phyloP scores from a whole-genome alignment of 352 stramenopile genomes.

The Globisporangium cylindrosporum region DNA sequence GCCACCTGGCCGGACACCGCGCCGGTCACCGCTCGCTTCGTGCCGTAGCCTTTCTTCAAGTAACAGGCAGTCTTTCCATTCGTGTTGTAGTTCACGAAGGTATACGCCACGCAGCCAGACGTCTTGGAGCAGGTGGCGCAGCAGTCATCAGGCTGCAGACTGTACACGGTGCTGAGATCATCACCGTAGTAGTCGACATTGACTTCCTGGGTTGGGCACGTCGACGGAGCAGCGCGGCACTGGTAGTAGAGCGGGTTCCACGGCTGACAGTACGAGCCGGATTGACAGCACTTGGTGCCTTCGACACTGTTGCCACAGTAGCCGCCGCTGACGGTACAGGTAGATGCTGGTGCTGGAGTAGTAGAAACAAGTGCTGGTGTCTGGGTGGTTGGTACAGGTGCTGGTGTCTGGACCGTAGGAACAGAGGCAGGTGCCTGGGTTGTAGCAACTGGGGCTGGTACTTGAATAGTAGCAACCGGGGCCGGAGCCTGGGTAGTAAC shows the following conservation, averaged over 20 bases:
- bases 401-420: no score
- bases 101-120: slow-evolving; percentile 11
- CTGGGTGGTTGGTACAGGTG: no score
- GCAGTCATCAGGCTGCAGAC: slow-evolving; percentile 8
- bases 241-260: slow-evolving; percentile 13
- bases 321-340: not conserved
- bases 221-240: not conserved
- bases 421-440: no score
- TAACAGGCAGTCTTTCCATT: slow-evolving; percentile 6
- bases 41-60: not conserved
- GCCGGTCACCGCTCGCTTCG: not conserved
- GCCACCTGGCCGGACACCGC: no score
- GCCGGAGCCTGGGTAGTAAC: not conserved
- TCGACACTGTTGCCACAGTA: slow-evolving; percentile 5
- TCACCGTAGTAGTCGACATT: slow-evolving; percentile 11
- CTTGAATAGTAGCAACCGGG: not conserved
- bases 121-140: slow-evolving; percentile 13
- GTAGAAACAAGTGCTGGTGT: no score
- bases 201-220: slow-evolving; percentile 10
- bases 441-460: not conserved
- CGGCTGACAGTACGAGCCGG: slow-evolving; percentile 12
- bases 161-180: slow-evolving; percentile 9
- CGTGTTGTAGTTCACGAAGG: slow-evolving; percentile 7
- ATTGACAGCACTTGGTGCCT: slow-evolving; percentile 6
- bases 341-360: not conserved